These are phyloP conservation scores for Ustilago sp. DNA, from an alignment of 1,284 basidiomycete species.

Conservation along the genomic window DNA sequence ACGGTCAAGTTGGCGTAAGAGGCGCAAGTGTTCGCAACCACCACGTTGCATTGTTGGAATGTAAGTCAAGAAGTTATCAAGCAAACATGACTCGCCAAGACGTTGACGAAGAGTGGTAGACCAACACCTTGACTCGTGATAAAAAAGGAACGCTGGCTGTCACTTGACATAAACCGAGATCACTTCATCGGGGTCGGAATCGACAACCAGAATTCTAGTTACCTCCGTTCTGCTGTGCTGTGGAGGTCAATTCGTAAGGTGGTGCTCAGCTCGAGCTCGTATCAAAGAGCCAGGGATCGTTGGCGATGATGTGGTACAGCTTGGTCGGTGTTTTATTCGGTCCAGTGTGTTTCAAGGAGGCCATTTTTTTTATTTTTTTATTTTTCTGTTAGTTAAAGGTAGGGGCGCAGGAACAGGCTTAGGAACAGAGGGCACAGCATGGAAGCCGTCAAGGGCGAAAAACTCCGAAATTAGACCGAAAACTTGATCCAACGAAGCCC, in stretches of 20 bases:
- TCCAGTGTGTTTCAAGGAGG: background rate
- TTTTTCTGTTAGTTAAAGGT: background rate
- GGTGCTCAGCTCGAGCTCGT: background rate
- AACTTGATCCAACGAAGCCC: conserved; percentile 12
- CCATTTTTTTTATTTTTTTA: background rate
- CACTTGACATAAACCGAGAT: background rate
- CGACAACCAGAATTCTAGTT: background rate
- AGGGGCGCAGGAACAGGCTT: background rate
- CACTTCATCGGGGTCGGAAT: background rate
- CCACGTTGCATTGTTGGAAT: background rate
- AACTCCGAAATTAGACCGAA: conserved; percentile 20
- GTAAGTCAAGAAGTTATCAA: background rate
- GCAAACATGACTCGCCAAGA: conserved; percentile 1
- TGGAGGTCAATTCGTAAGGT: background rate
- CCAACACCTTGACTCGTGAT: background rate
- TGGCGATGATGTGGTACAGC: background rate
- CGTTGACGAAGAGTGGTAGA: background rate
- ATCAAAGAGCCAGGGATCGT: background rate
- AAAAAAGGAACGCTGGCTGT: background rate
- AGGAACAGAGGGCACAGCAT: background rate
- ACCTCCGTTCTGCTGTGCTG: background rate
- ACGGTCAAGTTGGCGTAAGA: background rate
- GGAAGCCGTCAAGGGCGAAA: conserved; percentile 1
- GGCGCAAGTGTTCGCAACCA: background rate
- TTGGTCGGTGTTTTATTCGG: conserved; percentile 6